A percentile compares a stretch with the other conserved stretches of the same genome.
Evolutionary conservation across 169 alveolate species (phyloP).

Genomic region (Neospora caninum): DNA sequence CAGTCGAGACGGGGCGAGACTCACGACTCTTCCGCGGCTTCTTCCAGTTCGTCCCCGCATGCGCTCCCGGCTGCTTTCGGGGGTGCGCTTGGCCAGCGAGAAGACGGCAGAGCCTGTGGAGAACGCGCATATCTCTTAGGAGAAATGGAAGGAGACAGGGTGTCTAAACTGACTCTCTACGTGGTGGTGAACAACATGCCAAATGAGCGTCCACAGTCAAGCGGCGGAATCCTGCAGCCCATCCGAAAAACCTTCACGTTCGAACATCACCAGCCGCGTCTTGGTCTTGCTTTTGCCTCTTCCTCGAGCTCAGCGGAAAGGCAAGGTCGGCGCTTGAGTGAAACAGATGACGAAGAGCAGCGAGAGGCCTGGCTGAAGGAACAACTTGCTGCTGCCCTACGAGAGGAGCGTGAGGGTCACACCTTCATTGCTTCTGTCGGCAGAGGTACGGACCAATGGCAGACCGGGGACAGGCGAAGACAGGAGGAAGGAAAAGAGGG

Average conservation of each 20-base stretch:
- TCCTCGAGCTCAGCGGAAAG: neutral
- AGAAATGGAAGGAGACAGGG: neutral
- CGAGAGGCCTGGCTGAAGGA: neutral
- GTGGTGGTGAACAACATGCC: neutral
- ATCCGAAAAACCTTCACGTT: neutral
- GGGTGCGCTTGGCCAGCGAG: neutral
- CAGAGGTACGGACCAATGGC: too few relatives aligned
- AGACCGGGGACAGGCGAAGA: too few relatives aligned
- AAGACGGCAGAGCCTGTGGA: neutral
- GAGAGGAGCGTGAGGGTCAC: neutral
- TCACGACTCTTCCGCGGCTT: neutral
- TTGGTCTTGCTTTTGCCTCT: neutral
- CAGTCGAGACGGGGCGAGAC: neutral
- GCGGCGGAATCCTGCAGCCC: conserved; percentile 14
- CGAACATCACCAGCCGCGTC: neutral
- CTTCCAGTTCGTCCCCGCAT: neutral
- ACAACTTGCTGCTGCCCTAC: neutral
- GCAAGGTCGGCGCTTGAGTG: neutral
- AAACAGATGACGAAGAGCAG: neutral
- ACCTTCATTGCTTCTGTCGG: too few relatives aligned
- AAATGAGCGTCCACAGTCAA: neutral
- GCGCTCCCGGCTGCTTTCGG: neutral
- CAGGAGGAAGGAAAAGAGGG: neutral
- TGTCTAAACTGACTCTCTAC: neutral
- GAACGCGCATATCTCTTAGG: neutral